phyloP scores from a whole-genome alignment of 1,284 basidiomycete species.

The Porogramme epimiltina region DNA sequence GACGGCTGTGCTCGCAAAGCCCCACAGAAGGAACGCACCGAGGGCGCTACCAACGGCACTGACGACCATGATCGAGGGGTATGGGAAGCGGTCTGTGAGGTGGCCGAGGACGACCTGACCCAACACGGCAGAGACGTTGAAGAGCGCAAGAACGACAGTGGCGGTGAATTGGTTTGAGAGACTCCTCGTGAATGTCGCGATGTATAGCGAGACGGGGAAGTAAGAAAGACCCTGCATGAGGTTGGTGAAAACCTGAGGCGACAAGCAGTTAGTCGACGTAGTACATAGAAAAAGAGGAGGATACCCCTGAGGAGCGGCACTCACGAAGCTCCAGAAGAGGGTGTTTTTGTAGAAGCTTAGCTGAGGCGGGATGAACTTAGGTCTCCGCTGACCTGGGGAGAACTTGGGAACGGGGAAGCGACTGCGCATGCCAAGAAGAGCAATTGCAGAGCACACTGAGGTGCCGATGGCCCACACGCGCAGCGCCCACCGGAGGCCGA shows the following conservation, averaged over 20 bases:
- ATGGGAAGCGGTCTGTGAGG: constrained; percentile 28
- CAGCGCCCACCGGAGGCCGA: constrained; percentile 30
- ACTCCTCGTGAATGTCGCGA: constrained; percentile 26
- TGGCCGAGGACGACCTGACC: constrained; percentile 29
- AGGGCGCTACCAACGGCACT: constrained; percentile 27
- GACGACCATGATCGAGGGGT: constrained; percentile 26
- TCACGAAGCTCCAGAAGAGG: constrained; percentile 28
- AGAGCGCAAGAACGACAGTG: constrained; percentile 26
- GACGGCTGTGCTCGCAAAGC: constrained; percentile 26
- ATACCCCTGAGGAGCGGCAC: constrained; percentile 2
- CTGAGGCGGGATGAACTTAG: constrained; percentile 25
- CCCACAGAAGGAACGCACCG: constrained; percentile 31
- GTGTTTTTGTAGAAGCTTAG: constrained; percentile 26
- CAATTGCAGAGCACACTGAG: constrained; percentile 19
- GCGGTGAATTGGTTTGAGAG: constrained; percentile 26
- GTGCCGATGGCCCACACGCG: constrained; percentile 26
- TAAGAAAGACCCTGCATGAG: constrained; percentile 29
- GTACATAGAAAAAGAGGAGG: neutral
- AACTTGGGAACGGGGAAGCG: constrained; percentile 27
- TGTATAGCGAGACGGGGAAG: constrained; percentile 33
- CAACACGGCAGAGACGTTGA: constrained; percentile 28
- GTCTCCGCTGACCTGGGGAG: constrained; percentile 15
- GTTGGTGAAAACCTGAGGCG: constrained; percentile 16
- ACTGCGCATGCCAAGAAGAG: constrained; percentile 25
- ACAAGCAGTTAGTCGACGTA: too few species aligned